Conservation (phyloP, 345 rosid species). For the Brassica cretica region DNA sequence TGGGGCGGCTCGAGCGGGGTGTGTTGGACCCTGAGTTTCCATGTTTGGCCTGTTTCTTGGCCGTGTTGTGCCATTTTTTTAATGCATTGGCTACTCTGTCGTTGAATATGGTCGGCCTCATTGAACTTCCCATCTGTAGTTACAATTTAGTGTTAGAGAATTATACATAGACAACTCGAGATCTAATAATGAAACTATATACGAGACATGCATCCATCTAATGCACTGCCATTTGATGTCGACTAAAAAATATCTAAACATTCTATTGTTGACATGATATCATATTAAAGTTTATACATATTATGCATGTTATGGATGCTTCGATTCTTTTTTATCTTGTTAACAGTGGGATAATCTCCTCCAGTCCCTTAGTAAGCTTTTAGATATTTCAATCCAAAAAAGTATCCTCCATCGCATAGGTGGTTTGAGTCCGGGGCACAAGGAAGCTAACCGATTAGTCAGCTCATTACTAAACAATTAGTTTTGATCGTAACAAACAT, state of each 20-base stretch:
- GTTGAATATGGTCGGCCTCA: background rate
- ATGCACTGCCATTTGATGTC: background rate
- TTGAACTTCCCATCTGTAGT: constrained; percentile 52
- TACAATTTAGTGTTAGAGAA: constrained; percentile 12
- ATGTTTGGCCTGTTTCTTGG: constrained; percentile 67
- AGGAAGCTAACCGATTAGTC: background rate
- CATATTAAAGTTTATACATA: background rate
- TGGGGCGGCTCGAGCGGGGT: constrained; percentile 64
- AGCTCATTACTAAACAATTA: background rate
- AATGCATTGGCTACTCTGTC: constrained; percentile 66
- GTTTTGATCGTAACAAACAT: background rate
- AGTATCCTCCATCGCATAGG: background rate
- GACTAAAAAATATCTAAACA: background rate
- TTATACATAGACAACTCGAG: background rate
- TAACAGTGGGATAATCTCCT: no score
- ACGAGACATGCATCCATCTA: background rate
- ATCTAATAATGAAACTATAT: background rate
- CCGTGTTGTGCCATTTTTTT: constrained; percentile 72
- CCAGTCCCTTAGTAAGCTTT: no score
- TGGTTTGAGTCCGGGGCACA: background rate
- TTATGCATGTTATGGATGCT: background rate
- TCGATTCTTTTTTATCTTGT: no score
- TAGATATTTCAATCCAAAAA: no score
- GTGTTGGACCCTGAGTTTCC: constrained; percentile 56
- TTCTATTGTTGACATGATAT: background rate